A percentile compares a stretch with the other conserved stretches of the same genome.
phyloP scores from a whole-genome alignment of 2,329 filamentous ascomycete species.

The Epichloe coenophiala region DNA sequence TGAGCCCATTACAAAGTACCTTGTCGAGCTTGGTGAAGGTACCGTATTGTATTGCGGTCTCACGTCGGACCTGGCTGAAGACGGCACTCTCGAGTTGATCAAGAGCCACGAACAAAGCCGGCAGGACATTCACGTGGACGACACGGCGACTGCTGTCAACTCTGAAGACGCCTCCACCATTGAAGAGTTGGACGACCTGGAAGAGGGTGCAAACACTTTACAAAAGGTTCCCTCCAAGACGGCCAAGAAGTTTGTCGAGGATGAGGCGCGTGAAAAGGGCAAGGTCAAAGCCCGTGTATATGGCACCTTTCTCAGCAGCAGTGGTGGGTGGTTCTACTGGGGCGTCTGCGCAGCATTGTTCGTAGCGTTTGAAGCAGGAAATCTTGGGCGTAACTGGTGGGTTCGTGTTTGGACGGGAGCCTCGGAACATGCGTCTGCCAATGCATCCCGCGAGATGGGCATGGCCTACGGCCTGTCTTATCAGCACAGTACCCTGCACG shows the following conservation, averaged over 20 bases:
- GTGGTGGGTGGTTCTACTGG: constrained; percentile 52
- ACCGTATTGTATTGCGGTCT: constrained; percentile 49
- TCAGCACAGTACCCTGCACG: constrained; percentile 31
- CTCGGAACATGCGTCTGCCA: not conserved
- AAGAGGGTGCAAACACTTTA: constrained; percentile 24
- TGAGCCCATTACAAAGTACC: constrained; percentile 56
- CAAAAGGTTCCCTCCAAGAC: constrained; percentile 37
- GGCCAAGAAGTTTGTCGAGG: constrained; percentile 61
- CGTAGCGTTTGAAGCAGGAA: constrained; percentile 37
- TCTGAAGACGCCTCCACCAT: constrained; percentile 35
- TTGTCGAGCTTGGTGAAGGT: constrained; percentile 61
- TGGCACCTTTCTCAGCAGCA: constrained; percentile 49
- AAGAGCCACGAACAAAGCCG: constrained; percentile 39
- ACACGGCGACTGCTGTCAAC: constrained; percentile 38
- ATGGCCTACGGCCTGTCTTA: constrained; percentile 31
- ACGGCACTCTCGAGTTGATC: constrained; percentile 42
- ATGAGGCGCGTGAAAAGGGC: constrained; percentile 59
- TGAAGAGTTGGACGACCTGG: constrained; percentile 23
- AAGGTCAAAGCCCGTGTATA: constrained; percentile 58
- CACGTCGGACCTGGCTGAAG: constrained; percentile 47
- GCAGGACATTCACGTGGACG: constrained; percentile 33
- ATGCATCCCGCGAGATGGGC: constrained; percentile 18
- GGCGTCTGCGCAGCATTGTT: constrained; percentile 38
- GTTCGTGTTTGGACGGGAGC: constrained; percentile 46
- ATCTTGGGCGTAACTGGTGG: constrained; percentile 50